These are phyloP conservation scores for Nitzschia putrida DNA, from an alignment of 108 stramenopile genomes.

Conservation along the genomic window DNA sequence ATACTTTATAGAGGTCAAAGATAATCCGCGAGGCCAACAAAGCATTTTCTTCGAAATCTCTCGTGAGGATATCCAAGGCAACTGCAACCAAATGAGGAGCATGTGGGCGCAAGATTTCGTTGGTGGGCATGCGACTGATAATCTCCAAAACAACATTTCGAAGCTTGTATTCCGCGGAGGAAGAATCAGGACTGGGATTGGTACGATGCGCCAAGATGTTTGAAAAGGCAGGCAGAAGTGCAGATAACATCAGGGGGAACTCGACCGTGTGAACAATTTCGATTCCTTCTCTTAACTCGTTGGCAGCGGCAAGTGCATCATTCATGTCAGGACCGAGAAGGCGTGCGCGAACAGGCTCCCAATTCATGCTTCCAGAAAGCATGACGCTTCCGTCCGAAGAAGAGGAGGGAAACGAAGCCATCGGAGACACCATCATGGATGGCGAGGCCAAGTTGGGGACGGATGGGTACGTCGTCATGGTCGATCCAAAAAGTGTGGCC, in stretches of 20 bases:
- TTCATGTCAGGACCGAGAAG: slow-evolving; percentile 46
- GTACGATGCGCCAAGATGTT: slow-evolving; percentile 44
- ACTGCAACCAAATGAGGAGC: slow-evolving; percentile 70
- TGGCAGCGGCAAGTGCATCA: slow-evolving; percentile 46
- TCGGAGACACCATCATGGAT: slow-evolving; percentile 4
- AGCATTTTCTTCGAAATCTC: slow-evolving; percentile 88
- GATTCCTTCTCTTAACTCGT: slow-evolving; percentile 53
- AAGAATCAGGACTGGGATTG: slow-evolving; percentile 36
- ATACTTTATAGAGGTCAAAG: slow-evolving; percentile 85
- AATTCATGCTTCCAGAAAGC: slow-evolving; percentile 42
- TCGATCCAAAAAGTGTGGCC: background rate
- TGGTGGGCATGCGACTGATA: slow-evolving; percentile 75
- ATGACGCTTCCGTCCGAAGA: background rate
- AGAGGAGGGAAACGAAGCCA: background rate
- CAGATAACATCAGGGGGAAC: slow-evolving; percentile 57
- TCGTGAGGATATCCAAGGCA: slow-evolving; percentile 61
- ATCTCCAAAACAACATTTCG: slow-evolving; percentile 75
- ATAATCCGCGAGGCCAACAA: slow-evolving; percentile 75
- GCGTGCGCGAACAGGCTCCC: slow-evolving; percentile 50
- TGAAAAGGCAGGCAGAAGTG: slow-evolving; percentile 55
- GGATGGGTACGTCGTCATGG: slow-evolving; percentile 7
- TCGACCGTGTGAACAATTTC: slow-evolving; percentile 62
- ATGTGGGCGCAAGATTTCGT: slow-evolving; percentile 80
- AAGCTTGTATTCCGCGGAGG: slow-evolving; percentile 50
- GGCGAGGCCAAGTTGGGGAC: slow-evolving; percentile 10